Base-by-base conservation (phyloP, 345 rosid species). In the Cochlearia excelsa region DNA sequence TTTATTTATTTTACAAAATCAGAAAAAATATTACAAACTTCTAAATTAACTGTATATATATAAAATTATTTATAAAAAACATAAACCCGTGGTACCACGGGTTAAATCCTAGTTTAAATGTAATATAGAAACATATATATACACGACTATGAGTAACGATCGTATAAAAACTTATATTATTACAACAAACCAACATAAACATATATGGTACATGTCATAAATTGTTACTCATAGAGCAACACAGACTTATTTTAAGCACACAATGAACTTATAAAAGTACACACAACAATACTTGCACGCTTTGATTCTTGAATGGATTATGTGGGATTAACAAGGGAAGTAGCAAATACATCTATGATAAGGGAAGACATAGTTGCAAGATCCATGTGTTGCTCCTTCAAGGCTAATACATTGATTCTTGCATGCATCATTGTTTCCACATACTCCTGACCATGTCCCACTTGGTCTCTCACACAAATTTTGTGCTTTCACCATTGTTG, bases 391-490 rank as follows among this genome's bases (percentile, higher is more conserved):
- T 30, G 66, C 66, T 30, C 1, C 4, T 10, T 61, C 66, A 23
- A 89, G 77, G 43, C 26, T 63, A 50, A 82, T 68, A 49, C 66
- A 61, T 41, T 61, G 57, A 41, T 30, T 41, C 49, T 40, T 61
- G 31, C 66, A 61, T 0, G 57, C 41, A 0, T 30, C 23, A 6
- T 6, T 61, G 49, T 41, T 61, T 50, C 66, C 66, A 61, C 66
- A 61, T 3, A 61, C 66, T 50, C 66, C 66, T 27, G 66, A 61
- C 66, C 66, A 61, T 30, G 66, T 61, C 11, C 49, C 57, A 61
- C 57, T 61, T 40, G 66, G 49, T 3, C 57, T 61, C 49, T 61
- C 7, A 2, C 66, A 61, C 41, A 52, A 11, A 28, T 52, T 63
- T 35, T 59, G 23, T 16, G 23, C 59, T 43, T 63, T 44, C 68